Percentiles rank a stretch among this genome's conserved stretches.
Conservation (phyloP, 768 basidiomycete genomes). For the Lenzites betulinus region DNA sequence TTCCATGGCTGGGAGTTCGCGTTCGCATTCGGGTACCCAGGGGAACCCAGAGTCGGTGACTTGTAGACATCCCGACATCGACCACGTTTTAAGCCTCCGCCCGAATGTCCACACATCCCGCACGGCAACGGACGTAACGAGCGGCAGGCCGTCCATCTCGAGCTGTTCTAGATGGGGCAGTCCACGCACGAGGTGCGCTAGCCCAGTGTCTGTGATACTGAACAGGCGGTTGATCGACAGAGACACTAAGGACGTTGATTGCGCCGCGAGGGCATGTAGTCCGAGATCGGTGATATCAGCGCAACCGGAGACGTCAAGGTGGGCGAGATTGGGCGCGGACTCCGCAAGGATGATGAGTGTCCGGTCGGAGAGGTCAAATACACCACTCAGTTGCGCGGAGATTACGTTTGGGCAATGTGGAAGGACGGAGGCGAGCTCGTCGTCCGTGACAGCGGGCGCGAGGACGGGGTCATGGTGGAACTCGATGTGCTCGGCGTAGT, state of each 20-base stretch:
- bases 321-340: constrained; percentile 66
- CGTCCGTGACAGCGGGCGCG: constrained; percentile 42
- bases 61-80: constrained; percentile 74
- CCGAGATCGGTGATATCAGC: constrained; percentile 75
- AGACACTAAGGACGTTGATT: constrained; percentile 43
- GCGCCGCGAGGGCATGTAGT: constrained; percentile 67
- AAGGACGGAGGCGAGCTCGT: constrained; percentile 59
- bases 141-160: constrained; percentile 70
- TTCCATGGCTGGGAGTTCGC: background rate
- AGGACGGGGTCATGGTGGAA: constrained; percentile 48
- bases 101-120: constrained; percentile 84
- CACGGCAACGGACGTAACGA: constrained; percentile 67
- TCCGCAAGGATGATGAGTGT: constrained; percentile 65
- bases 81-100: constrained; percentile 72
- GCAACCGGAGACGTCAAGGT: constrained; percentile 78
- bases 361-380: constrained; percentile 66
- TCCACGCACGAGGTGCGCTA: constrained; percentile 71
- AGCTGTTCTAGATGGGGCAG: constrained; percentile 82
- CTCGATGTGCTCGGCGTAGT: constrained; percentile 59
- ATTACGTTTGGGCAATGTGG: constrained; percentile 64
- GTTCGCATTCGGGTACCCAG: constrained; percentile 15
- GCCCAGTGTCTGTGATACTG: constrained; percentile 59
- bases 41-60: constrained; percentile 81
- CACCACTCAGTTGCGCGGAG: constrained; percentile 68
- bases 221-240: constrained; percentile 70